Conservation (phyloP, 192 early-diverging fungal species). For the Podila epigama region DNA sequence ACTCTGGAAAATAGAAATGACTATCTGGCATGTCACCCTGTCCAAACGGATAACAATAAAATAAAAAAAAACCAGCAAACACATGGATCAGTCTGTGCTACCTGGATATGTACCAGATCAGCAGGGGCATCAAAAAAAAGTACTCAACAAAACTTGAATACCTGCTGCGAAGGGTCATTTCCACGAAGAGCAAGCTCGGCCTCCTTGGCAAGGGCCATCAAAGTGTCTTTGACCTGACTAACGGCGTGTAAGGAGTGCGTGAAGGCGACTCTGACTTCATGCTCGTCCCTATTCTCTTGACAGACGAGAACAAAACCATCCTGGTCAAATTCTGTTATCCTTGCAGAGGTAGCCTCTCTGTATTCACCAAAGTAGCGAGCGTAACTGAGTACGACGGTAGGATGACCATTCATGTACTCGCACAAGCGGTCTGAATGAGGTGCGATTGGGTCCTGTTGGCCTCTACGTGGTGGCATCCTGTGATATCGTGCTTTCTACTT, state of each 20-base stretch:
- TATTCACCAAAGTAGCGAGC: conserved; percentile 48
- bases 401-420: conserved; percentile 24
- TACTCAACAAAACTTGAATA: background rate
- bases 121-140: no score
- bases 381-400: conserved; percentile 23
- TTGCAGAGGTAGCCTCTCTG: conserved; percentile 5
- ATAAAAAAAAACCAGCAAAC: background rate
- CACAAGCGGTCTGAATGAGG: conserved; percentile 1
- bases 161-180: conserved; percentile 12
- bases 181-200: conserved; percentile 24
- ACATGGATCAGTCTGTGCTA: background rate
- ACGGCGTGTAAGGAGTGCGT: conserved; percentile 22
- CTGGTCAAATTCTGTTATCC: conserved; percentile 21
- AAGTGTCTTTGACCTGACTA: conserved; percentile 28
- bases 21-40: conserved; percentile 38
- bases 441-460: background rate
- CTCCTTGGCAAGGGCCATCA: conserved; percentile 34
- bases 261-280: conserved; percentile 39
- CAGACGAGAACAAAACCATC: conserved; percentile 27
- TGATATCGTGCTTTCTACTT: background rate
- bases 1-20: conserved; percentile 8
- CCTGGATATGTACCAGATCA: background rate
- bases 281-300: conserved; percentile 12
- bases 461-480: conserved; percentile 2
- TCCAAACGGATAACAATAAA: background rate